Evolutionary conservation across 1,284 basidiomycete genomes (phyloP).

Genomic region (Sanghuangporus baumii): DNA sequence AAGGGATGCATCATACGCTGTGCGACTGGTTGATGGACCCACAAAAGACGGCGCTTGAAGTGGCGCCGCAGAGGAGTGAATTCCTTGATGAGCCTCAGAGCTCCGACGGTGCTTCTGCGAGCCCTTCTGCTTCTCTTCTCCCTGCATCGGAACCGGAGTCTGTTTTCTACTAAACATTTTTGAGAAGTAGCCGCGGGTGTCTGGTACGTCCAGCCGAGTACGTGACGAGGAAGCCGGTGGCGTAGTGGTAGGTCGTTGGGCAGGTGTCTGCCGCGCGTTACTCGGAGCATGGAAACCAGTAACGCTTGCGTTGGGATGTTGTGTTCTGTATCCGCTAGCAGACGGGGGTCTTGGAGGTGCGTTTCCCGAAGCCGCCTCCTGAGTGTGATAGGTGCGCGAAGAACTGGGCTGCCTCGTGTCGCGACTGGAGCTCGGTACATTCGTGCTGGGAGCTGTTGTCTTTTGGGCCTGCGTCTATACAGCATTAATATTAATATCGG

Average conservation of each 20-base stretch:
- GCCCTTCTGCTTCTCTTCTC: conserved; percentile 13
- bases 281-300: neutral
- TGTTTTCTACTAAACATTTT: conserved; percentile 16
- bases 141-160: neutral
- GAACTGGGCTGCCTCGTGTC: conserved; percentile 15
- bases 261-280: conserved; percentile 4
- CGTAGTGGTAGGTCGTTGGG: conserved; percentile 2
- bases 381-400: conserved; percentile 10
- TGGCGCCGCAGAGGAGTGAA: neutral
- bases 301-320: neutral
- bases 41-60: neutral
- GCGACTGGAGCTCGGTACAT: conserved; percentile 9
- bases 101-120: conserved; percentile 7
- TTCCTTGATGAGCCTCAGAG: neutral
- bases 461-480: conserved; percentile 6
- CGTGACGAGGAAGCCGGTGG: conserved; percentile 13
- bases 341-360: conserved; percentile 13
- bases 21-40: neutral
- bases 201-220: conserved; percentile 7
- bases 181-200: conserved; percentile 13
- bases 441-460: neutral
- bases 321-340: conserved; percentile 10
- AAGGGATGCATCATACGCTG: conserved; percentile 2
- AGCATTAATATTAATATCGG: neutral
- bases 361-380: neutral